A percentile compares a stretch with the other conserved stretches of the same genome.
Evolutionary conservation across 2,329 filamentous ascomycete species (phyloP).

Genomic region (Exophiala aquamarina): DNA sequence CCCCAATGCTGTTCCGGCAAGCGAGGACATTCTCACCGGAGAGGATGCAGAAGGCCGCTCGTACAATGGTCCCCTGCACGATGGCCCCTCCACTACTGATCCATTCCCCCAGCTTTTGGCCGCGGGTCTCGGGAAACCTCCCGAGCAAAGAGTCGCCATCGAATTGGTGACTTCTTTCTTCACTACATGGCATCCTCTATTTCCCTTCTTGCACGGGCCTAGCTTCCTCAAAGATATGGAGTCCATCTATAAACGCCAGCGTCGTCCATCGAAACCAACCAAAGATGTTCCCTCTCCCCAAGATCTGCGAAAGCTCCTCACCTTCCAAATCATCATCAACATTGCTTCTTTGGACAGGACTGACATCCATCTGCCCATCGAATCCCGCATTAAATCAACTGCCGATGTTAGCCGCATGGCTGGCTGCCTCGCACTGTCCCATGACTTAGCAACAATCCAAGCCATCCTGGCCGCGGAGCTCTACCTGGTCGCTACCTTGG

Average conservation of each 20-base stretch:
- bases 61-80: slow-evolving; percentile 26
- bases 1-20: slow-evolving; percentile 27
- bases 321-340: slow-evolving; percentile 54
- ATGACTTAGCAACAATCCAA: slow-evolving; percentile 45
- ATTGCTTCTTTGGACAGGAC: slow-evolving; percentile 41
- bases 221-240: slow-evolving; percentile 49
- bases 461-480: slow-evolving; percentile 50
- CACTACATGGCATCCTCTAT: slow-evolving; percentile 53
- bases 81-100: slow-evolving; percentile 22
- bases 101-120: slow-evolving; percentile 33
- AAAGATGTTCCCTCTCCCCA: slow-evolving; percentile 12
- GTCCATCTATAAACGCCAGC: slow-evolving; percentile 37
- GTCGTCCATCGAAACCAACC: slow-evolving; percentile 33
- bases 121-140: slow-evolving; percentile 29
- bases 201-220: slow-evolving; percentile 54
- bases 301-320: slow-evolving; percentile 37
- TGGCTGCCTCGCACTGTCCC: slow-evolving; percentile 21
- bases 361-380: slow-evolving; percentile 34
- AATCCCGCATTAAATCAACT: slow-evolving; percentile 40
- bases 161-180: slow-evolving; percentile 51
- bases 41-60: slow-evolving; percentile 29
- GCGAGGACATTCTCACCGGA: slow-evolving; percentile 30
- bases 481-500: slow-evolving; percentile 50
- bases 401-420: slow-evolving; percentile 34
- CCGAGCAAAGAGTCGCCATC: slow-evolving; percentile 35